These are phyloP conservation scores for Dujonia santamariae DNA, from an alignment of 1,139 yeast genomes.

Conservation along the genomic window DNA sequence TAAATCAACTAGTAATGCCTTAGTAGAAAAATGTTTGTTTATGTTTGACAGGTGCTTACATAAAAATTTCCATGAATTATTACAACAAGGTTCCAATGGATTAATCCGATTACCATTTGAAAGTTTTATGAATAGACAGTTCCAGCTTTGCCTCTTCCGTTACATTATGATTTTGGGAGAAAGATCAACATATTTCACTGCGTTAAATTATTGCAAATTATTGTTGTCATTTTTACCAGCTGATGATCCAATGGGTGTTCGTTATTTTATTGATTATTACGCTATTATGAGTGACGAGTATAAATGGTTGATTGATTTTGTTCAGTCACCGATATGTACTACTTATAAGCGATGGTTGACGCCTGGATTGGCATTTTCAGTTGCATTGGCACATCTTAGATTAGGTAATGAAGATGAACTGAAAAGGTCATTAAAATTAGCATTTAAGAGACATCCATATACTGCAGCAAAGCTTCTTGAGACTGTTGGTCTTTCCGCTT, in stretches of 20 bases:
- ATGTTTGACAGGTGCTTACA: slow-evolving; percentile 65
- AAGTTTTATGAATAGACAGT: slow-evolving; percentile 70
- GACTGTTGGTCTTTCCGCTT: slow-evolving; percentile 27
- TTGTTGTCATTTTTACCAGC: slow-evolving; percentile 68
- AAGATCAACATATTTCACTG: slow-evolving; percentile 75
- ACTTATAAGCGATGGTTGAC: slow-evolving; percentile 67
- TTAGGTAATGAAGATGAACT: slow-evolving; percentile 45
- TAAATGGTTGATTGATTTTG: slow-evolving; percentile 56
- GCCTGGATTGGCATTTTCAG: slow-evolving; percentile 70
- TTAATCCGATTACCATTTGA: slow-evolving; percentile 74
- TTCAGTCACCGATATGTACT: slow-evolving; percentile 51
- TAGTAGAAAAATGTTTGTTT: slow-evolving; percentile 73
- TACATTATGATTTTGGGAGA: slow-evolving; percentile 70
- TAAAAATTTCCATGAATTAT: slow-evolving; percentile 37
- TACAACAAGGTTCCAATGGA: slow-evolving; percentile 55
- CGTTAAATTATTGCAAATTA: slow-evolving; percentile 70
- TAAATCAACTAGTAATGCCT: slow-evolving; percentile 64
- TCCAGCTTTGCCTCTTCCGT: slow-evolving; percentile 70
- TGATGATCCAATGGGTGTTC: slow-evolving; percentile 81
- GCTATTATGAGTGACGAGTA: slow-evolving; percentile 67
- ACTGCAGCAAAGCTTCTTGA: slow-evolving; percentile 53
- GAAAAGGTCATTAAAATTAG: slow-evolving; percentile 39
- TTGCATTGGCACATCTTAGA: slow-evolving; percentile 56
- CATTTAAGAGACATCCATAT: slow-evolving; percentile 58
- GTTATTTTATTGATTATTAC: slow-evolving; percentile 79